Base-by-base conservation (phyloP, 306 rosid genomes). In the Pterocarpus macrocarpus region DNA sequence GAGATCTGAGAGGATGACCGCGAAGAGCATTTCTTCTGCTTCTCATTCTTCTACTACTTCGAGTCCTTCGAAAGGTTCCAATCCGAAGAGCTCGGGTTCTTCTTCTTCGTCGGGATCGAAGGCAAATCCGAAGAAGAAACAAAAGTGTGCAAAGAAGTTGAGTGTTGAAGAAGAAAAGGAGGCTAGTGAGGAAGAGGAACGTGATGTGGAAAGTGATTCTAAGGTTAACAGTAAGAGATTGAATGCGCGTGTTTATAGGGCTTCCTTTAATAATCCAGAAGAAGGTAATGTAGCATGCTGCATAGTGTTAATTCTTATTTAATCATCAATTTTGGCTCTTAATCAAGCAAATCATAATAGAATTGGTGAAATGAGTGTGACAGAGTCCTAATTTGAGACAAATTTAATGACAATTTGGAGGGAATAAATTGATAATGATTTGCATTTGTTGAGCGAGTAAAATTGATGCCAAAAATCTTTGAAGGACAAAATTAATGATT, bases 1-100 rank as follows among this genome's bases (percentile, higher is more conserved):
- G 88, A 89, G 95, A 88, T 93, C 99, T 3, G 86, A 83, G 74
- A 87, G 95, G 81, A 28, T 71, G 80, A 32, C 75, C 61, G 28
- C 28, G 28, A 79, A 80, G 78, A 70, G 71, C 9, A 32, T 22
- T 43, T 71, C 65, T 61, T 83, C 80, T n/a, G 16, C 74, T 66
- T 57, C 64, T 52, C 2, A 64, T 63, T 33, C 64, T 65, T 62
- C 64, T 35, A 2, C 69, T 71, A 15, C 64, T 57, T 69, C 76
- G 2, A 22, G 78, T 79, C 75, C 90, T 71, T 80, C 89, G 10
- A 55, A 55, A 16, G 84, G 67, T 44, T 56, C 78, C 13, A 62
- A 57, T 50, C 80, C 88, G 64, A 86, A 50, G 66, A 79, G 88
- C 71, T 65, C 82, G 16, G 34, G 38, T 6, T 47, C 65, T 52